Conservation (phyloP, 129 eudicot genomes). For the Silybum marianum region DNA sequence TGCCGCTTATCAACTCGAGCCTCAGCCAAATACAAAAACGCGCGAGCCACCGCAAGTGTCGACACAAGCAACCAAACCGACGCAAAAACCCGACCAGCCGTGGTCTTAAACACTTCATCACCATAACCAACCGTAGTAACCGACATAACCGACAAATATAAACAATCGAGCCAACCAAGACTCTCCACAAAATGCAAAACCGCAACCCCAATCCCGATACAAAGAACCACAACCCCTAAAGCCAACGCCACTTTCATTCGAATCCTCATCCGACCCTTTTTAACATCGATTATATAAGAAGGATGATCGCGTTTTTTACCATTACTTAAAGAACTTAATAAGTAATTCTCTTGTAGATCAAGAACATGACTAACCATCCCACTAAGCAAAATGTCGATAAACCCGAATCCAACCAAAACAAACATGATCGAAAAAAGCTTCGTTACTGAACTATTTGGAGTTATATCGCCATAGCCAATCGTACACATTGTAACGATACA, state of each 20-base stretch:
- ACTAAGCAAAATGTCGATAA: conserved; percentile 64
- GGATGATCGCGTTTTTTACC: conserved; percentile 24
- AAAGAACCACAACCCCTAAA: conserved; percentile 70
- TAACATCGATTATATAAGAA: conserved; percentile 55
- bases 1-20: conserved; percentile 73
- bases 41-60: conserved; percentile 80
- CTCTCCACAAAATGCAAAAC: conserved; percentile 59
- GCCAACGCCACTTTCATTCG: conserved; percentile 74
- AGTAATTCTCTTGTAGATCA: conserved; percentile 66
- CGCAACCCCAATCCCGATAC: conserved; percentile 63
- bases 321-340: conserved; percentile 41
- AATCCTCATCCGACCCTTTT: conserved; percentile 87
- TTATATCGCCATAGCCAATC: conserved; percentile 83
- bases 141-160: conserved; percentile 75
- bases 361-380: conserved; percentile 72
- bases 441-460: conserved; percentile 50
- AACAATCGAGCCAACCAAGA: conserved; percentile 64
- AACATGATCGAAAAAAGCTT: conserved; percentile 62
- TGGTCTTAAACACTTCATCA: conserved; percentile 53
- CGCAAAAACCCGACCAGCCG: conserved; percentile 64
- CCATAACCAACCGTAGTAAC: conserved; percentile 94
- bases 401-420: conserved; percentile 74
- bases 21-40: conserved; percentile 78
- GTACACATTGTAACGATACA: conserved; percentile 75
- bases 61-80: conserved; percentile 73